Conservation (phyloP, 306 rosid genomes). For the Parietaria judaica region DNA sequence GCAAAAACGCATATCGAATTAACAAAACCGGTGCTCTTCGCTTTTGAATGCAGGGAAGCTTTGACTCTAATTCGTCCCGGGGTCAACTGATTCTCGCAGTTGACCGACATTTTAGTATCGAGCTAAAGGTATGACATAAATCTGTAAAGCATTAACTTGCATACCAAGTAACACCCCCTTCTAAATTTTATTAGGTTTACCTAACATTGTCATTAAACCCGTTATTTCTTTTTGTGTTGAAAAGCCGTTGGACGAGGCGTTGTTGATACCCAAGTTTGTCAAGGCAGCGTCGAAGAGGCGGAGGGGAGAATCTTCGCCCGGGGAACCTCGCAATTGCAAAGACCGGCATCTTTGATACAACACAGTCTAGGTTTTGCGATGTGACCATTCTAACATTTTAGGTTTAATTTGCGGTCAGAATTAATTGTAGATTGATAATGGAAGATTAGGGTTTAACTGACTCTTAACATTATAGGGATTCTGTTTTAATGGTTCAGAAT, state of each 20-base stretch:
- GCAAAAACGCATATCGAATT: not conserved
- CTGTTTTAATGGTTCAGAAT: not conserved
- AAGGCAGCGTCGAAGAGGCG: constrained; percentile 33
- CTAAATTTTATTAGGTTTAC: too few relatives aligned
- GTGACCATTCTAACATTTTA: constrained; percentile 30
- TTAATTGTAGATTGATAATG: constrained; percentile 27
- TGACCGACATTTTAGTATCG: constrained; percentile 40
- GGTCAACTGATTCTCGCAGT: constrained; percentile 38
- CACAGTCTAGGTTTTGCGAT: constrained; percentile 9
- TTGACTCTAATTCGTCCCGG: constrained; percentile 29
- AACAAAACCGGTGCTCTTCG: not conserved
- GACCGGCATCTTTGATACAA: constrained; percentile 26
- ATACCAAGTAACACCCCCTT: too few relatives aligned
- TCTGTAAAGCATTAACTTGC: not conserved
- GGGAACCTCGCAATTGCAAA: constrained; percentile 11
- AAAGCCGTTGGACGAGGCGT: constrained; percentile 35
- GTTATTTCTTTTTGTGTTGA: constrained; percentile 10
- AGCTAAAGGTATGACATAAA: constrained; percentile 29
- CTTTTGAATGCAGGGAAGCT: constrained; percentile 26
- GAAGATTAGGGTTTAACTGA: constrained; percentile 12
- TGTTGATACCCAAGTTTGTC: constrained; percentile 42
- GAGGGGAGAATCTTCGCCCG: constrained; percentile 11
- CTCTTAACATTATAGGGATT: constrained; percentile 17
- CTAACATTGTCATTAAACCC: not conserved
- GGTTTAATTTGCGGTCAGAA: constrained; percentile 14